Evolutionary conservation across 257 asterid species (phyloP), one percentile per base, ranked within the genome.

Genomic region (Gardenia jasminoides): DNA sequence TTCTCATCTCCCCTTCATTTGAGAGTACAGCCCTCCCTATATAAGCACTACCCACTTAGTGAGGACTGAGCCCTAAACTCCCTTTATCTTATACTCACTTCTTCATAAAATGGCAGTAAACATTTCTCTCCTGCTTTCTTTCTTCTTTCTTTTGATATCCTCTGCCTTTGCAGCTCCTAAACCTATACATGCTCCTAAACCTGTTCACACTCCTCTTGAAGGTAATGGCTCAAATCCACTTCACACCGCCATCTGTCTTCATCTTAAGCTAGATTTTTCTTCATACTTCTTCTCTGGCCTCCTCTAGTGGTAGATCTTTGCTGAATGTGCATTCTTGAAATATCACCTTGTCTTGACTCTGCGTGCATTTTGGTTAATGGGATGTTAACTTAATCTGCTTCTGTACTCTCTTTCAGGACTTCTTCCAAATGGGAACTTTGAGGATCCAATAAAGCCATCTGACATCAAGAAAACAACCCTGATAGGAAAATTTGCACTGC

Each of bases 341-440:
- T 20, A 7, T 65, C 30, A 4, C 10, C 19, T 28, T 48, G 43
- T 44, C 59, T 72, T 74, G 59, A 2, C 36, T 36, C 22, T 11
- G 31, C 58, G 4, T 73, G 73, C 78, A 61, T 62, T 71, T 52
- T 50, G 69, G 66, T 30, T 47, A 16, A 30, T 61, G 44, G 70
- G 59, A 5, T 59, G 44, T 12, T 28, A 13, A 48, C 28, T 72
- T 36, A 36, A 36, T 8, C 39, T 43, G 8, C 10, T 28, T 2
- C 16, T 39, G 4, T 5, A 22, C 19, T 59, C 26, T 52, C 36
- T 65, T n/a, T 66, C 91, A 94, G 99, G 97, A 17, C 82, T 92
- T 20, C 89, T 93, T 0, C 85, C 96, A 58, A 93, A 94, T 76
- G 99, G 99, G 0, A 91, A 94, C 82, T 94, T 94, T 68, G 98